Conservation (phyloP, 2,329 filamentous ascomycete genomes). For the Exserohilum turcica region DNA sequence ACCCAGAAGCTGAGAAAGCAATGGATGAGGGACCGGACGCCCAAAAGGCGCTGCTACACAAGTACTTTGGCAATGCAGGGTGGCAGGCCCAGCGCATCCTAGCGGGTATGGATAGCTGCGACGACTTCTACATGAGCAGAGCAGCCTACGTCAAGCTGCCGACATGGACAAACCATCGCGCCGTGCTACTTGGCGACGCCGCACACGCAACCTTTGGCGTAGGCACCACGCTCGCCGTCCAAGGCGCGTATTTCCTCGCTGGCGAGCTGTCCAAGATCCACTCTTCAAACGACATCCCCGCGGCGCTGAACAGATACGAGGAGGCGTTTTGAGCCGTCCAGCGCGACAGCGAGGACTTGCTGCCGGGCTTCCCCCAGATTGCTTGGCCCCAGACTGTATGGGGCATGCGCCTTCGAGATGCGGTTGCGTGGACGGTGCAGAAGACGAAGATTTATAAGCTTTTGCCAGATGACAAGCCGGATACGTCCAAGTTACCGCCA, state of each 20-base stretch:
- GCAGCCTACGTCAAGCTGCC: conserved; percentile 54
- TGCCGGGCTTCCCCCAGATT: conserved; percentile 26
- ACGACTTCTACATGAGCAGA: conserved; percentile 56
- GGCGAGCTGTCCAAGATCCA: conserved; percentile 41
- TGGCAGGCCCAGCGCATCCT: conserved; percentile 56
- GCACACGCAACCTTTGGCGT: conserved; percentile 43
- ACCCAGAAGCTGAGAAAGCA: conserved; percentile 23
- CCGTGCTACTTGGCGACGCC: conserved; percentile 62
- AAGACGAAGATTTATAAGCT: conserved; percentile 14
- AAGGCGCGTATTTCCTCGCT: conserved; percentile 48
- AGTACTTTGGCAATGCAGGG: conserved; percentile 48
- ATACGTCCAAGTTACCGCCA: conserved; percentile 1
- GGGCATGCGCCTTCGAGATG: conserved; percentile 27
- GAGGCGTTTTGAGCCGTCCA: conserved; percentile 22
- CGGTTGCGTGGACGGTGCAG: conserved; percentile 1
- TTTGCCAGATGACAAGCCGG: neutral
- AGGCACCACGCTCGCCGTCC: conserved; percentile 43
- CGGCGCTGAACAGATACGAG: conserved; percentile 33
- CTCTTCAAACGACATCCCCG: conserved; percentile 19
- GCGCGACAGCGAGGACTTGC: conserved; percentile 16
- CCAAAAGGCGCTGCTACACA: conserved; percentile 50
- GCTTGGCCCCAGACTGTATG: conserved; percentile 39
- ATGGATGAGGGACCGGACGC: conserved; percentile 40
- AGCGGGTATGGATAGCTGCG: conserved; percentile 45
- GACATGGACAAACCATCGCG: conserved; percentile 54